phyloP scores from a whole-genome alignment of 441 rosid genomes.

The Brassica hybrid region DNA sequence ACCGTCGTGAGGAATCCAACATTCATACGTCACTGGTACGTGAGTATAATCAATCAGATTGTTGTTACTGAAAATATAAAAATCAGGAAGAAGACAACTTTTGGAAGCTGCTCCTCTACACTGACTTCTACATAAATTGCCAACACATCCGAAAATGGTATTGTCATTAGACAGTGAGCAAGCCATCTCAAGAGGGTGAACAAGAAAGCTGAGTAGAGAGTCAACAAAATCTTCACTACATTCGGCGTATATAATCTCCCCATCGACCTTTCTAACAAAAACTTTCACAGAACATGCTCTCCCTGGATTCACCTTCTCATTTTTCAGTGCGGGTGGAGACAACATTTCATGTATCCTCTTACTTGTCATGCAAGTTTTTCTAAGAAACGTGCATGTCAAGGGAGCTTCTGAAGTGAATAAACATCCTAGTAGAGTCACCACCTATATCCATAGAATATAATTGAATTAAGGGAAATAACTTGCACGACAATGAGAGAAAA shows the following conservation, averaged over 20 bases:
- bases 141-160: neutral
- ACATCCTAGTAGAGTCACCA: slow-evolving; percentile 5
- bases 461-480: neutral
- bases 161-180: slow-evolving; percentile 3
- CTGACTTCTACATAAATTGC: neutral
- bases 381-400: neutral
- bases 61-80: neutral
- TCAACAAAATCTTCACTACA: neutral
- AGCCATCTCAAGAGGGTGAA: slow-evolving; percentile 2
- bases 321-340: neutral
- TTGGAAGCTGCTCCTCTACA: neutral
- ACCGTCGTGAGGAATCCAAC: neutral
- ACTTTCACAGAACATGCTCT: neutral
- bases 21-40: neutral
- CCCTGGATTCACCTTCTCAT: neutral
- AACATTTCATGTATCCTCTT: neutral
- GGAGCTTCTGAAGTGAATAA: slow-evolving; percentile 7
- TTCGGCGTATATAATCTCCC: neutral
- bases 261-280: slow-evolving; percentile 5
- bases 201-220: neutral
- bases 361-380: neutral
- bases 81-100: neutral
- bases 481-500: neutral
- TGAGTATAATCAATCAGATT: neutral
- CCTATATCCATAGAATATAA: neutral